These are phyloP conservation scores for Tanacetum coccineum DNA, from an alignment of 129 eudicot species.

Conservation along the genomic window DNA sequence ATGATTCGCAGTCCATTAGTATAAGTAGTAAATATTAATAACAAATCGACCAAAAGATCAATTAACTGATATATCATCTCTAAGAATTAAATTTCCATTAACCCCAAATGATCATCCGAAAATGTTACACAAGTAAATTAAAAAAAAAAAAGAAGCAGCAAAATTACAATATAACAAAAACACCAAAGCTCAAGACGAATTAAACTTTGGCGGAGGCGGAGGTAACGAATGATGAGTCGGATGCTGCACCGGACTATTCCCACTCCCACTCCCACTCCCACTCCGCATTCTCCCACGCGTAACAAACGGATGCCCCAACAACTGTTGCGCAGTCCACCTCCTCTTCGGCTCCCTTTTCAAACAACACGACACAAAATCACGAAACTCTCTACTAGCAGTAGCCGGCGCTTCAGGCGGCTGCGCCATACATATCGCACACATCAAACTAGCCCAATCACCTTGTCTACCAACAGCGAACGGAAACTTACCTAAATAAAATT, in stretches of 20 bases:
- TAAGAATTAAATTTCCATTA: slow-evolving; percentile 24
- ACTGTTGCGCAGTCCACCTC: slow-evolving; percentile 68
- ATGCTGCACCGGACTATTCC: slow-evolving; percentile 33
- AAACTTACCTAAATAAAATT: slow-evolving; percentile 69
- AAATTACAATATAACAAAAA: not conserved
- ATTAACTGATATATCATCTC: not conserved
- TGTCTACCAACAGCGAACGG: slow-evolving; percentile 69
- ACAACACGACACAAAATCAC: slow-evolving; percentile 63
- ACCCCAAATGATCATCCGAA: slow-evolving; percentile 14
- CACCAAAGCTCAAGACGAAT: slow-evolving; percentile 22
- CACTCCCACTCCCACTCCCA: not conserved
- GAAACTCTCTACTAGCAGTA: slow-evolving; percentile 60
- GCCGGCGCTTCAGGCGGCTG: slow-evolving; percentile 80
- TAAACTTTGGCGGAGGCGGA: slow-evolving; percentile 24
- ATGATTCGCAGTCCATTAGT: not conserved
- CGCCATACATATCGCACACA: slow-evolving; percentile 86
- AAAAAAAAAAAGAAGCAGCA: not conserved
- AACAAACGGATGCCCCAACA: slow-evolving; percentile 45
- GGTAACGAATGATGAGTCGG: slow-evolving; percentile 32
- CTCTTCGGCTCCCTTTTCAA: slow-evolving; percentile 69
- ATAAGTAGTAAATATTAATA: not conserved
- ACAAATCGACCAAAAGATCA: not conserved
- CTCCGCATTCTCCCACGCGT: slow-evolving; percentile 17
- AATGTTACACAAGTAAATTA: slow-evolving; percentile 26
- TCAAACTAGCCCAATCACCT: slow-evolving; percentile 89